Evolutionary conservation across 352 stramenopile species (phyloP), one percentile per base, ranked within the genome.

Genomic region (Thraustochytrium sp.): DNA sequence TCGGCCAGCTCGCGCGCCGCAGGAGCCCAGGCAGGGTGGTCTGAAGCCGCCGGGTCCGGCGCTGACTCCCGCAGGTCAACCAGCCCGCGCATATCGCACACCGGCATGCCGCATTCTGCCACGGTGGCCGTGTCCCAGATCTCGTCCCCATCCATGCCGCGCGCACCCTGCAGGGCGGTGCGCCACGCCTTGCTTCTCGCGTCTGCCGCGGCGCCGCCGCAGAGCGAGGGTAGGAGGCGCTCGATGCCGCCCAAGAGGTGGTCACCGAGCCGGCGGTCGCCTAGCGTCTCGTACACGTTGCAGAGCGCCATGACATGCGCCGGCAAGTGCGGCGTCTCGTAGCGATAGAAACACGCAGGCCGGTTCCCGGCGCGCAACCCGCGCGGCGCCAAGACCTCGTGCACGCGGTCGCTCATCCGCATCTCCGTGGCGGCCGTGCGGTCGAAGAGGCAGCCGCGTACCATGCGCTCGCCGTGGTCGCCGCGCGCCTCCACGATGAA

Each of bases 261-360:
- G 31, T 80, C 68, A 4, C 68, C 68, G 31, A 80, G 68, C 13
- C 68, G 48, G 18, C 53, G 48, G 38, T 80, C 68, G 4, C 68
- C 68, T 3, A 80, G 18, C n/a, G 68, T 80, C 53, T 80, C 68
- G 31, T 63, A 80, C 11, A 80, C 68, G 53, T 68, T 63, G 46
- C 68, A 61, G 46, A 65, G 76, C 44, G 44, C 76, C 18, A 3
- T 34, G 13, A 13, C 68, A 23, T 68, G 29, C n/a, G 23, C 68
- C 13, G 68, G 48, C 3, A 80, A 31, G 9, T 64, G 34, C 37
- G 48, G 68, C 31, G 31, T 63, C 34, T 63, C n/a, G 38, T 80
- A 80, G 23, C 31, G 23, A 26, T 75, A 80, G 26, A 72, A 46
- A 34, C 68, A 46, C 11, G 76, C 68, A 13, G 68, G 68, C 8